A percentile compares a stretch with the other conserved stretches of the same genome.
phyloP scores from a whole-genome alignment of 1,284 basidiomycete genomes.

The Austroboletus olivaceoglutinosus region DNA sequence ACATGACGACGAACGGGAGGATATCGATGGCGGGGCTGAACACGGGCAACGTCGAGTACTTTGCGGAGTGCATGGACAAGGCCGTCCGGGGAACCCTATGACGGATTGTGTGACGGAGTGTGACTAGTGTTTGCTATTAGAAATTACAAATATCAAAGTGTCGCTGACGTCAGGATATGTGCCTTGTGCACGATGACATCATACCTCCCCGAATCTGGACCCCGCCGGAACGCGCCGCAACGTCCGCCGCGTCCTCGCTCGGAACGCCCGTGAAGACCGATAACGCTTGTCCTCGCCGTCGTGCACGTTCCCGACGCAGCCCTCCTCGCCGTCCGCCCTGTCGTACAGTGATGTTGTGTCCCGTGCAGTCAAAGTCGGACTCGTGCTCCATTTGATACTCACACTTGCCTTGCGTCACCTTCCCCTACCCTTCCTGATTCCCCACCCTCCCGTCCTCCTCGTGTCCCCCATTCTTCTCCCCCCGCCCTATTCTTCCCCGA shows the following conservation, averaged over 20 bases:
- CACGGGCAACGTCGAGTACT: constrained; percentile 70
- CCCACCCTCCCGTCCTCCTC: constrained; percentile 27
- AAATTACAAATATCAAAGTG: constrained; percentile 3
- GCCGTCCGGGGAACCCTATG: constrained; percentile 59
- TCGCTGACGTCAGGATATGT: constrained; percentile 30
- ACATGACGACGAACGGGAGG: constrained; percentile 83
- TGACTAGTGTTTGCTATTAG: neutral
- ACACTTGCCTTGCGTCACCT: constrained; percentile 27
- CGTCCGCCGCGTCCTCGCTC: constrained; percentile 18
- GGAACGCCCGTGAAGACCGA: constrained; percentile 20
- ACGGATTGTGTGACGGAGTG: constrained; percentile 17
- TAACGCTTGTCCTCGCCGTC: constrained; percentile 23
- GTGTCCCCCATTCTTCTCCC: constrained; percentile 27
- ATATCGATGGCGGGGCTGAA: constrained; percentile 65
- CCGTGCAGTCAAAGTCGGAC: constrained; percentile 11
- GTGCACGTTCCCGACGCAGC: constrained; percentile 17
- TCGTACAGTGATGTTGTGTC: constrained; percentile 19
- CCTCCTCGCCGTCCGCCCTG: constrained; percentile 12
- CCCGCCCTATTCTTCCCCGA: constrained; percentile 22
- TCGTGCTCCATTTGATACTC: constrained; percentile 19
- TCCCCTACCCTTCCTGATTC: constrained; percentile 15
- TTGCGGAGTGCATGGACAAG: constrained; percentile 73
- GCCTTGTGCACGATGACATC: constrained; percentile 25
- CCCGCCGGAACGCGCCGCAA: constrained; percentile 28
- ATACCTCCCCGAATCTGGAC: constrained; percentile 24